Evolutionary conservation across 192 early-diverging fungal genomes (phyloP).

Genomic region (Linnemannia elongata): DNA sequence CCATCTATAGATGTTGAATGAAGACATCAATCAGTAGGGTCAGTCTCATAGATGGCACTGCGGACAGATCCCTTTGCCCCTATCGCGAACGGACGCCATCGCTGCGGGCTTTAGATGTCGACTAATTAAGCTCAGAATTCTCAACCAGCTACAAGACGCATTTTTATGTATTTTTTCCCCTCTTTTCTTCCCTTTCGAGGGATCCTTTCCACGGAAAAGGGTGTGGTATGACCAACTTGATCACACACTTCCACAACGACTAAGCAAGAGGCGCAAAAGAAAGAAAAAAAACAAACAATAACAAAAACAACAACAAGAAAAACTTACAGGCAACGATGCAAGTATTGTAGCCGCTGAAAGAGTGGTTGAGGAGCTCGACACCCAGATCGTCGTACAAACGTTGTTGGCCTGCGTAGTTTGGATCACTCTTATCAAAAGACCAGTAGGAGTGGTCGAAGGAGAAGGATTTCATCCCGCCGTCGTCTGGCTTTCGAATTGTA

Average conservation of each 20-base stretch:
- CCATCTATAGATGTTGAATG: constrained; percentile 66
- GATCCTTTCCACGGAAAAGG: constrained; percentile 6
- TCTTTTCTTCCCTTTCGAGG: neutral
- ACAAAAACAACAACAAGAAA: constrained; percentile 6
- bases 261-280: neutral
- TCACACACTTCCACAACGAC: neutral
- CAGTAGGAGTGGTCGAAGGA: constrained; percentile 94
- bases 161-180: neutral
- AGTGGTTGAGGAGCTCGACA: constrained; percentile 83
- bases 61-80: neutral
- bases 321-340: constrained; percentile 93
- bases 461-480: constrained; percentile 72
- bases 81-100: constrained; percentile 10
- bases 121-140: neutral
- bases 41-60: neutral
- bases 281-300: neutral
- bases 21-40: neutral
- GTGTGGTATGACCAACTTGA: neutral
- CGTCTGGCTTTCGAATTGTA: constrained; percentile 67
- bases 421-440: constrained; percentile 76
- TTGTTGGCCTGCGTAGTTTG: constrained; percentile 79
- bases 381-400: constrained; percentile 84
- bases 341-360: constrained; percentile 91
- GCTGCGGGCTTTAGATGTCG: constrained; percentile 5
- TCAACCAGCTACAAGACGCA: neutral